A percentile compares a stretch with the other conserved stretches of the same genome.
phyloP scores from a whole-genome alignment of 179 eudicot species.

The Nepenthes alata region DNA sequence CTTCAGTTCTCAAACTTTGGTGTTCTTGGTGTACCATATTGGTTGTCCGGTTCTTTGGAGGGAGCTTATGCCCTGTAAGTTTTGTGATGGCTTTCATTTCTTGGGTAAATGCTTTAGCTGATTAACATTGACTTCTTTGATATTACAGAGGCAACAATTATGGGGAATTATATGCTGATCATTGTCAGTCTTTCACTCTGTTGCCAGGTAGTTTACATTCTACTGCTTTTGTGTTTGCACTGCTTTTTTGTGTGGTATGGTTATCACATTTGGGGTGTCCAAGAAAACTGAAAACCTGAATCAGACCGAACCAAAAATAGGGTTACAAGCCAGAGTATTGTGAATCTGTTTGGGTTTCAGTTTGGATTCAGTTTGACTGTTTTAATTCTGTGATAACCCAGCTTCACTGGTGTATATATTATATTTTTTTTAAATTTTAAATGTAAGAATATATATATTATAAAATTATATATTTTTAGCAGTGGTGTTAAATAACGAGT shows the following conservation, averaged over 20 bases:
- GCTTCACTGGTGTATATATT: no score
- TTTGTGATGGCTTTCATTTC: background rate
- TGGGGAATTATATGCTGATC: slow-evolving; percentile 37
- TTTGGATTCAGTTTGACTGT: no score
- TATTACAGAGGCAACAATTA: slow-evolving; percentile 29
- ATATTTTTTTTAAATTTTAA: no score
- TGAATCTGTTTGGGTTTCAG: no score
- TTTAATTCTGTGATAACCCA: no score
- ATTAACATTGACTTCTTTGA: slow-evolving; percentile 3
- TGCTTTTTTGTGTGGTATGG: background rate
- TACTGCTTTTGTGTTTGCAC: background rate
- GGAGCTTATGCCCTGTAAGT: slow-evolving; percentile 54
- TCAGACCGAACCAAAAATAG: no score
- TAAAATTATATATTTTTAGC: no score
- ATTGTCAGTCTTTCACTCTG: slow-evolving; percentile 41
- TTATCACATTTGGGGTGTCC: no score
- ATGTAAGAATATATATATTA: no score
- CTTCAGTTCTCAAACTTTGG: slow-evolving; percentile 59
- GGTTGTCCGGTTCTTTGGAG: slow-evolving; percentile 60
- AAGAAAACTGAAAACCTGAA: no score
- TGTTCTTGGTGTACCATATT: slow-evolving; percentile 69
- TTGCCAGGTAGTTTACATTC: slow-evolving; percentile 52
- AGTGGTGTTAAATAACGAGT: no score
- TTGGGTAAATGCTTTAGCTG: background rate
- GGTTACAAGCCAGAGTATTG: no score